A percentile compares a stretch with the other conserved stretches of the same genome.
Evolutionary conservation across 2,329 filamentous ascomycete species (phyloP).

Genomic region (Stachybotrys echinatus): DNA sequence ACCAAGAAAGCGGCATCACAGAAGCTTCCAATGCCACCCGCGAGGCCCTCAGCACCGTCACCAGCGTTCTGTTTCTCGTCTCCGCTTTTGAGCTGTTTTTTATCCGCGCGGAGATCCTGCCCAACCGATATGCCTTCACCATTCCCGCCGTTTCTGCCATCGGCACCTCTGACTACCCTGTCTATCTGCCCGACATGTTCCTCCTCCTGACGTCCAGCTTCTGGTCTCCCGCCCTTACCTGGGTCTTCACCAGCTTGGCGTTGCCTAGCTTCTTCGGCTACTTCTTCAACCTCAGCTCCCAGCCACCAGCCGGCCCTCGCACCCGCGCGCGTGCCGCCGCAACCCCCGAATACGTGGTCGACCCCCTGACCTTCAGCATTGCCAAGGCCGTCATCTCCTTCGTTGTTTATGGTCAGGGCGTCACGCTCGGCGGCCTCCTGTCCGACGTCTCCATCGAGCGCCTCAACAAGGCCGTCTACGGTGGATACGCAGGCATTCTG

Average conservation of each 20-base stretch:
- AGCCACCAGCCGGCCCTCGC: slow-evolving; percentile 28
- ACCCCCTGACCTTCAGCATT: slow-evolving; percentile 87
- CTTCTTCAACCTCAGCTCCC: slow-evolving; percentile 78
- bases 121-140: slow-evolving; percentile 67
- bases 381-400: slow-evolving; percentile 78
- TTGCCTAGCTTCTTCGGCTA: slow-evolving; percentile 71
- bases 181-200: slow-evolving; percentile 78
- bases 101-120: slow-evolving; percentile 65
- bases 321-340: slow-evolving; percentile 34
- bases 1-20: slow-evolving; percentile 60
- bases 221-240: slow-evolving; percentile 77
- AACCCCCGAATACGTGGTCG: slow-evolving; percentile 56
- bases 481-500: slow-evolving; percentile 65
- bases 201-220: slow-evolving; percentile 69
- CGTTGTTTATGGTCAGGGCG: slow-evolving; percentile 68
- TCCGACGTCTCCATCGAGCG: slow-evolving; percentile 53
- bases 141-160: slow-evolving; percentile 57
- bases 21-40: slow-evolving; percentile 62
- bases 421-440: slow-evolving; percentile 58
- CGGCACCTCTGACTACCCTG: slow-evolving; percentile 50
- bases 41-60: slow-evolving; percentile 66
- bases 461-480: slow-evolving; percentile 63
- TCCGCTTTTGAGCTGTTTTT: slow-evolving; percentile 64
- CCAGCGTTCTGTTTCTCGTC: slow-evolving; percentile 64
- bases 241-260: slow-evolving; percentile 66